phyloP scores from a whole-genome alignment of 2,329 filamentous ascomycete genomes.

The Paecilomyces sp. region DNA sequence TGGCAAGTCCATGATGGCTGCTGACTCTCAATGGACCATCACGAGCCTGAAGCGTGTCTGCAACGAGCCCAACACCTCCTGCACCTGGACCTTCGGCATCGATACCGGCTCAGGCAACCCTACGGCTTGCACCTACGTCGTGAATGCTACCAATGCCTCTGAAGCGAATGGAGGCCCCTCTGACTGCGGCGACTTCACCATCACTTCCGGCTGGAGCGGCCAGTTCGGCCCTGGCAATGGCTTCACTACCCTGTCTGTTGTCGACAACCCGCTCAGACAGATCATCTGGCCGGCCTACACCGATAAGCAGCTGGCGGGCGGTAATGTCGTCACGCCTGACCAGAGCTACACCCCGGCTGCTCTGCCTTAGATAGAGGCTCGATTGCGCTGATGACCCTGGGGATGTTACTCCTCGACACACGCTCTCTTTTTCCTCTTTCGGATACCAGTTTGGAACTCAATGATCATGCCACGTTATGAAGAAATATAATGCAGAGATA shows the following conservation, averaged over 20 bases:
- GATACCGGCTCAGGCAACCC: conserved; percentile 21
- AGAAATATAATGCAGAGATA: too few species aligned
- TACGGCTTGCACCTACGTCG: conserved; percentile 34
- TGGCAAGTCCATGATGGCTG: conserved; percentile 34
- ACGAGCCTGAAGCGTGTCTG: conserved; percentile 35
- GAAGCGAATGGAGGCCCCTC: conserved; percentile 33
- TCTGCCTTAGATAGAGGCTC: conserved; percentile 12
- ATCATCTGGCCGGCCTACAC: conserved; percentile 50
- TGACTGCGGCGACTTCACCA: conserved; percentile 44
- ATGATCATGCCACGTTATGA: too few species aligned
- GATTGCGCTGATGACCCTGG: too few species aligned
- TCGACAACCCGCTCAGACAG: conserved; percentile 32
- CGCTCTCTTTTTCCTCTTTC: too few species aligned
- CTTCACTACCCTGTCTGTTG: conserved; percentile 49
- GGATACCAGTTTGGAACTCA: too few species aligned
- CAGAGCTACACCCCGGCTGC: conserved; percentile 37
- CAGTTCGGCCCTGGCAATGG: conserved; percentile 47
- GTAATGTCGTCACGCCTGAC: conserved; percentile 43
- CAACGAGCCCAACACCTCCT: conserved; percentile 31
- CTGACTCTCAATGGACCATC: conserved; percentile 37
- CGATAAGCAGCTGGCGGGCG: conserved; percentile 43
- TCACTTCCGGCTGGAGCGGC: conserved; percentile 51
- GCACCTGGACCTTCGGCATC: conserved; percentile 41
- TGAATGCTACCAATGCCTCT: conserved; percentile 28
- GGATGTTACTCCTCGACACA: too few species aligned